Percentiles rank a stretch among this genome's conserved stretches.
These are phyloP conservation scores for Mucor indicus DNA, from an alignment of 371 early-diverging fungal genomes.

Conservation along the genomic window DNA sequence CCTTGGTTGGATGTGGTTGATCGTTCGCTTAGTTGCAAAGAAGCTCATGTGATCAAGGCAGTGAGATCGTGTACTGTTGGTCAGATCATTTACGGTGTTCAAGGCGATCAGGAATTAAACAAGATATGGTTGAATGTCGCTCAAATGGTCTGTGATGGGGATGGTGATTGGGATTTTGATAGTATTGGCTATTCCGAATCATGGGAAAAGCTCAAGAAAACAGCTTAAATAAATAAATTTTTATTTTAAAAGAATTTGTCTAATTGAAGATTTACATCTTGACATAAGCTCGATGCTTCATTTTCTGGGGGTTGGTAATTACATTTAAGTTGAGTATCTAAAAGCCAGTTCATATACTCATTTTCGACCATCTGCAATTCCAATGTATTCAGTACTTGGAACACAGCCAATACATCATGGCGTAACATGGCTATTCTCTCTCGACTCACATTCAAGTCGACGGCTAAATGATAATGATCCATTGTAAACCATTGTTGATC, in stretches of 20 bases:
- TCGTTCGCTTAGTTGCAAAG: conserved; percentile 39
- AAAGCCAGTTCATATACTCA: conserved; percentile 53
- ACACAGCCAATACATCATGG: conserved; percentile 44
- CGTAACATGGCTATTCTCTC: conserved; percentile 48
- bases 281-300: too few relatives aligned
- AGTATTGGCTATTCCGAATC: conserved; percentile 40
- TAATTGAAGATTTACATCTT: too few relatives aligned
- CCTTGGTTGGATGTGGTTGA: conserved; percentile 49
- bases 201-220: conserved; percentile 14
- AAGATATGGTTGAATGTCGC: conserved; percentile 34
- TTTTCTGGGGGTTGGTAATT: conserved; percentile 4
- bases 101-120: conserved; percentile 9
- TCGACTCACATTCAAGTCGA: conserved; percentile 41
- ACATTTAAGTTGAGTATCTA: conserved; percentile 43
- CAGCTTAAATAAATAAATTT: too few relatives aligned
- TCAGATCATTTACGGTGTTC: conserved; percentile 35
- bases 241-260: too few relatives aligned
- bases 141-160: conserved; percentile 30
- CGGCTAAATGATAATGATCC: conserved; percentile 40
- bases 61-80: conserved; percentile 46
- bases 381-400: conserved; percentile 44
- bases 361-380: conserved; percentile 43
- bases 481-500: conserved; percentile 15
- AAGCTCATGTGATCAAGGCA: conserved; percentile 55
- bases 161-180: conserved; percentile 39